Base-by-base conservation (phyloP, 495 filamentous ascomycete genomes). In the Platismatia glauca region DNA sequence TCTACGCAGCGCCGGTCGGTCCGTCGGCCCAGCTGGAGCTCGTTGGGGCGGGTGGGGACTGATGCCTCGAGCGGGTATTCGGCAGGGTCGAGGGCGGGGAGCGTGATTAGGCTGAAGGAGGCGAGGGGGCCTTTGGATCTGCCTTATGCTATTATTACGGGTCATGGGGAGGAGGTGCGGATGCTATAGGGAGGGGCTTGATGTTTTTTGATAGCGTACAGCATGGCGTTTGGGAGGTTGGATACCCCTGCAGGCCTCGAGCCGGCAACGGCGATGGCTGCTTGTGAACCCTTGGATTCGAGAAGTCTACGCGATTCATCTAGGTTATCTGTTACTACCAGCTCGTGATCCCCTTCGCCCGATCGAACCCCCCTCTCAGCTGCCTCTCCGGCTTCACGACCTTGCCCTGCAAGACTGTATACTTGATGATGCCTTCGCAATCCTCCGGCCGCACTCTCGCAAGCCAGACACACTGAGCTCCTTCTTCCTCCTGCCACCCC, bases 401-500 rank as follows among this genome's bases (percentile, higher is more conserved):
- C 78, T 95, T 97, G 8, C 94, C 95, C 79, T 96, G 85, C 67
- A 97, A 69, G 2, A 98, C 83, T 1, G 95, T 97, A 72, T 86
- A 95, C 72, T 84, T 81, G 46, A 98, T 85, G 58, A 98, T 87
- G 60, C 91, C 91, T 80, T 96, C 94, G 63, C 95, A 96, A 70
- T 98, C 91, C 76, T 94, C 89, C 3, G 95, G 94, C 69, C 81
- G 73, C 13, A 98, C 86, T 38, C 92, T 79, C 43, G 93, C 94
- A 31, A 98, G 77, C 94, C 94, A 98, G 65, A 98, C 93, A 58
- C 91, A 93, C 77, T 96, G 91, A 59, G 81, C 83, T 2, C 89
- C 91, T 69, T 79, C 76, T n/a, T 67, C 68, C 56, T 59, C 57
- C 15, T 86, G 82, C 33, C 78, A 72, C 6, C 27, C 50, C 16